Conservation (phyloP, 2,329 filamentous ascomycete genomes). For the Clonostachys byssicola region DNA sequence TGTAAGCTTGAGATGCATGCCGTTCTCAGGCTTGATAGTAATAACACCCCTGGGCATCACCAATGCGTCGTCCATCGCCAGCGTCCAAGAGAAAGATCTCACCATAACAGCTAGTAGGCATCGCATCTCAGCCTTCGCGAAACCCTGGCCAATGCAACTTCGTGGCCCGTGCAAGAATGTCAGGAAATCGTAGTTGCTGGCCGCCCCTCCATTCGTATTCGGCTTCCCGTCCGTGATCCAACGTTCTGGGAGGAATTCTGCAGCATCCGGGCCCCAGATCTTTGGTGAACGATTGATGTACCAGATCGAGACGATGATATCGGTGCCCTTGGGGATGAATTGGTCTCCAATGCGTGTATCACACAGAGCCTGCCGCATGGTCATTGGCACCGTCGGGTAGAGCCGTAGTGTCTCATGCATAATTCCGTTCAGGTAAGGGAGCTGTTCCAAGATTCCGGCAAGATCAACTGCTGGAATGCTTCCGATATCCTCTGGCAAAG, state of each 20-base stretch:
- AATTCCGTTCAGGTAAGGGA: conserved; percentile 67
- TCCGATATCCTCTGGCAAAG: conserved; percentile 27
- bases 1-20: conserved; percentile 52
- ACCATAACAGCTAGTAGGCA: conserved; percentile 67
- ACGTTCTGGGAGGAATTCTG: conserved; percentile 64
- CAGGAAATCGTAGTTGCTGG: conserved; percentile 66
- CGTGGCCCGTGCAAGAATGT: conserved; percentile 65
- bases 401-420: conserved; percentile 65
- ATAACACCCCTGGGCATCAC: conserved; percentile 59
- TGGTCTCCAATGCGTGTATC: conserved; percentile 55
- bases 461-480: conserved; percentile 21
- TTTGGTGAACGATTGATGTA: conserved; percentile 59
- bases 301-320: conserved; percentile 51
- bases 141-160: conserved; percentile 33
- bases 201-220: conserved; percentile 61
- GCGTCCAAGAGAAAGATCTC: conserved; percentile 53
- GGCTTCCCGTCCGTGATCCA: conserved; percentile 53
- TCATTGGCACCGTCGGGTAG: conserved; percentile 62
- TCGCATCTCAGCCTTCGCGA: conserved; percentile 70
- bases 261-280: conserved; percentile 65
- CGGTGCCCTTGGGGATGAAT: conserved; percentile 60
- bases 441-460: conserved; percentile 50
- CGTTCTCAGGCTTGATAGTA: conserved; percentile 63
- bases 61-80: conserved; percentile 54
- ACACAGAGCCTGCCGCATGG: conserved; percentile 52